Evolutionary conservation across 495 filamentous ascomycete genomes (phyloP).

Genomic region (Aspergillus ellipticus): DNA sequence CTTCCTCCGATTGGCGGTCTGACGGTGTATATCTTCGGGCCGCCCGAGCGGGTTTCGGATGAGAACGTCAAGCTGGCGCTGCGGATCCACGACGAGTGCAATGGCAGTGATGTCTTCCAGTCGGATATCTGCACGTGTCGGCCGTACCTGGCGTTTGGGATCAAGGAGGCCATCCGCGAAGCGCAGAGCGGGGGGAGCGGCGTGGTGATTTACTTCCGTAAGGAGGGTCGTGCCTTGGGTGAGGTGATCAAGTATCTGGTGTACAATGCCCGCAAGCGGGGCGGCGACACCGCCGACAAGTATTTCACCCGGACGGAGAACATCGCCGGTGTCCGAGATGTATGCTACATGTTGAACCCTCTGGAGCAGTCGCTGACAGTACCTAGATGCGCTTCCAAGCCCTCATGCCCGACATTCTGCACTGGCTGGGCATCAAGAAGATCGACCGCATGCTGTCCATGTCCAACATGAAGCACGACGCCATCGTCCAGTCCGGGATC

Average conservation of each 20-base stretch:
- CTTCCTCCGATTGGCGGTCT: constrained; percentile 93
- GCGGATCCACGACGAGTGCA: constrained; percentile 95
- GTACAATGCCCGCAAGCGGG: constrained; percentile 85
- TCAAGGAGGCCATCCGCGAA: constrained; percentile 94
- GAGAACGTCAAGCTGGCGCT: constrained; percentile 78
- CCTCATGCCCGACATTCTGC: constrained; percentile 97
- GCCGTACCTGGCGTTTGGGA: constrained; percentile 94
- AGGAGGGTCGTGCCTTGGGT: constrained; percentile 92
- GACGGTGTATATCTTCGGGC: constrained; percentile 96
- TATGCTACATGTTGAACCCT: too few relatives aligned
- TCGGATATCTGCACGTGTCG: constrained; percentile 98
- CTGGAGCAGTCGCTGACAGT: too few relatives aligned
- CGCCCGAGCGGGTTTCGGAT: constrained; percentile 88
- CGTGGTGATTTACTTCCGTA: constrained; percentile 98
- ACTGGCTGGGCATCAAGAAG: constrained; percentile 98
- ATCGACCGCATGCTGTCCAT: constrained; percentile 98
- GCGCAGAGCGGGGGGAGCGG: constrained; percentile 92
- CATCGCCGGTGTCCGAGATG: constrained; percentile 86
- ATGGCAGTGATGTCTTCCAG: constrained; percentile 96
- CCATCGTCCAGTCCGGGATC: constrained; percentile 94
- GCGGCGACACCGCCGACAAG: constrained; percentile 85
- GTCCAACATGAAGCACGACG: constrained; percentile 99
- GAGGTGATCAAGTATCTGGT: constrained; percentile 97
- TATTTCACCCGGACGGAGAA: constrained; percentile 97
- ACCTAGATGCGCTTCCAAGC: constrained; percentile 93